phyloP scores from a whole-genome alignment of 192 early-diverging fungal genomes.

The Coemansia sp. region DNA sequence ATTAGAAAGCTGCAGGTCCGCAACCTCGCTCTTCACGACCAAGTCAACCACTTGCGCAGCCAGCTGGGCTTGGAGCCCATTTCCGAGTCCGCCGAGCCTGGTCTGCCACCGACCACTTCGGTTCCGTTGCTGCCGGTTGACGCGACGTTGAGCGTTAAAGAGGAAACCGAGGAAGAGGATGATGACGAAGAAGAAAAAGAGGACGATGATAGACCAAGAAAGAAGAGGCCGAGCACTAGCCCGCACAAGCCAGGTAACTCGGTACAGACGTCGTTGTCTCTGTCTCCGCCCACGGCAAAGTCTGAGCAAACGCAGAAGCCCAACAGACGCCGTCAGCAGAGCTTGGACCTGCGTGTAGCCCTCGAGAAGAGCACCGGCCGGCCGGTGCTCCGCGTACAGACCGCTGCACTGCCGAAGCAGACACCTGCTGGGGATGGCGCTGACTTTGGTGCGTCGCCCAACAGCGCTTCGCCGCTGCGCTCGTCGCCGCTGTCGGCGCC shows the following conservation, averaged over 20 bases:
- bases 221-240: background rate
- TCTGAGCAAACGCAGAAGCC: constrained; percentile 9
- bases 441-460: background rate
- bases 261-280: background rate
- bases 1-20: constrained; percentile 53
- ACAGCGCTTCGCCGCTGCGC: constrained; percentile 18
- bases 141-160: constrained; percentile 2
- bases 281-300: background rate
- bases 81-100: constrained; percentile 25
- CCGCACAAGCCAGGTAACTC: background rate
- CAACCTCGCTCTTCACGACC: constrained; percentile 58
- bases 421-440: background rate
- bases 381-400: constrained; percentile 44
- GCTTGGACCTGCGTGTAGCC: constrained; percentile 31
- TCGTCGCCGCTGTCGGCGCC: constrained; percentile 46
- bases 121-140: constrained; percentile 7
- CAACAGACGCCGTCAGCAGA: constrained; percentile 45
- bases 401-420: background rate
- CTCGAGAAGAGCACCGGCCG: constrained; percentile 11
- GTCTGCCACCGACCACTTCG: background rate
- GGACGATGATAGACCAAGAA: constrained; percentile 1
- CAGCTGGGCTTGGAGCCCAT: constrained; percentile 59
- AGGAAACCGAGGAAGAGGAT: constrained; percentile 10
- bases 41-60: constrained; percentile 61
- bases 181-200: constrained; percentile 2